These are phyloP conservation scores for Neurospora sp. DNA, from an alignment of 495 filamentous ascomycete species.

Conservation along the genomic window DNA sequence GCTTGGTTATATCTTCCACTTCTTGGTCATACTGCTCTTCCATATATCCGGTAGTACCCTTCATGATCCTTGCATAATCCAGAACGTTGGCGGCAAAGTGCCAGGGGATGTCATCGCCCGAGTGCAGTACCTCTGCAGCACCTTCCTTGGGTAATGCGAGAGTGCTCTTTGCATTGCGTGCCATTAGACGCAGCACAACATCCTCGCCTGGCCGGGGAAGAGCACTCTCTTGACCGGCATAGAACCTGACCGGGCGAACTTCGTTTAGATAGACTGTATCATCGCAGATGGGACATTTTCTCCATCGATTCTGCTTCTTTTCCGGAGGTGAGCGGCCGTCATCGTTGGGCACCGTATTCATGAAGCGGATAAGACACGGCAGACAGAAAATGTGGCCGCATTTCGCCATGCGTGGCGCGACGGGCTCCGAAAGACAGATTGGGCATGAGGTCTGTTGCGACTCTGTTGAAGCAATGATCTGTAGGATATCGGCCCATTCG, in stretches of 20 bases:
- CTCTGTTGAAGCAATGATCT: constrained; percentile 80
- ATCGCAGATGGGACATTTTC: constrained; percentile 95
- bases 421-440: constrained; percentile 83
- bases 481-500: constrained; percentile 83
- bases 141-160: constrained; percentile 80
- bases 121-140: constrained; percentile 50
- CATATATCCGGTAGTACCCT: constrained; percentile 86
- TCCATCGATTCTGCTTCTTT: constrained; percentile 53
- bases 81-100: constrained; percentile 86
- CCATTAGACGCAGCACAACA: constrained; percentile 76
- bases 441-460: constrained; percentile 84
- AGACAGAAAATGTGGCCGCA: constrained; percentile 97
- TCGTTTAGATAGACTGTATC: constrained; percentile 82
- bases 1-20: constrained; percentile 57
- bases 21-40: constrained; percentile 64
- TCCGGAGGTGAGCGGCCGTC: constrained; percentile 53
- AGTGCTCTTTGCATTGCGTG: constrained; percentile 66
- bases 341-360: constrained; percentile 72
- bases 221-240: constrained; percentile 74
- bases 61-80: constrained; percentile 94
- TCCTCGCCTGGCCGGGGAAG: constrained; percentile 75
- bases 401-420: constrained; percentile 92
- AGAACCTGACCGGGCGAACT: constrained; percentile 84
- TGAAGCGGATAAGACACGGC: constrained; percentile 87
- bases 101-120: constrained; percentile 78